Base-by-base conservation (phyloP, 257 asterid genomes). In the Plectranthus barbatus region DNA sequence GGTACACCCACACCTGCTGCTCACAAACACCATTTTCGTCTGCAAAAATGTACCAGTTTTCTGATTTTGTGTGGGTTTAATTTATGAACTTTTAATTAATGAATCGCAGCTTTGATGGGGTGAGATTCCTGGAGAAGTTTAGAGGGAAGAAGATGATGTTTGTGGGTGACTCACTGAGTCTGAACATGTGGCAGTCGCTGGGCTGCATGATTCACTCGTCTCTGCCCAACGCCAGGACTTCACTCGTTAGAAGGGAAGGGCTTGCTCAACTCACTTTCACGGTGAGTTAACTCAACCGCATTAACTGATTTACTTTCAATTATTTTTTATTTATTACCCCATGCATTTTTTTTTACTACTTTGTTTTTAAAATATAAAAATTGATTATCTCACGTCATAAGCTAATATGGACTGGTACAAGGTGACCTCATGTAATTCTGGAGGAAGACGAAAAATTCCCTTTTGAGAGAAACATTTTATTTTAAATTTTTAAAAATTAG, bases 181-280 rank as follows among this genome's bases (percentile, higher is more conserved):
- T 79, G 74, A 92, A 92, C 82, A 89, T 89, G 85, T 92, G 99
- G 99, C 84, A 89, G 33, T 92, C 99, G 9, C 66, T 92, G 77
- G 82, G 92, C 75, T 92, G 99, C 79, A 77, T 89, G 95, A 78
- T 92, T 59, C 97, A 89, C 37, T 79, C 98, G 14, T 72, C 76
- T 81, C 84, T 80, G 20, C 97, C 98, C 0, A 75, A 47, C 4
- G 74, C 90, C 0, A 74, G 56, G 69, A 76, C 85, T 41, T 70
- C 84, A 29, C 26, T 84, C 36, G 42, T 79, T 8, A 59, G 65
- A 46, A 76, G 69, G 13, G 78, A 77, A 1, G 91, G 83, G 4
- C 70, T 80, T 0, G 49, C 76, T 53, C 73, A 82, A 31, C 66
- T 92, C 62, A 69, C 75, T 4, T 92, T 92, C 76, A 69, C 76